A percentile compares a stretch with the other conserved stretches of the same genome.
phyloP scores from a whole-genome alignment of 192 early-diverging fungal species.

The Umbelopsis isabellina region DNA sequence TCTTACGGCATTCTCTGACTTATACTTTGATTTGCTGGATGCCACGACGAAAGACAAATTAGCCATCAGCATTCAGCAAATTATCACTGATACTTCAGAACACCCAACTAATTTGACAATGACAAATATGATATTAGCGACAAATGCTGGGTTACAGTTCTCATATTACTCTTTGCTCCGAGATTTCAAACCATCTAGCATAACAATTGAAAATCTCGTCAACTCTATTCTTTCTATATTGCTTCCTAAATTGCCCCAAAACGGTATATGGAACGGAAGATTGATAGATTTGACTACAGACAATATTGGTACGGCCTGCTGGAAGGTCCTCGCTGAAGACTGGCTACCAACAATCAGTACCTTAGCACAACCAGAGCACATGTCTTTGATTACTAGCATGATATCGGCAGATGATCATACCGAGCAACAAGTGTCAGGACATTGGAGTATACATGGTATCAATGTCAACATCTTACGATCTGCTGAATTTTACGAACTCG shows the following conservation, averaged over 20 bases:
- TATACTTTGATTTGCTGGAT: conserved; percentile 23
- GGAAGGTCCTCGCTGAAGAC: conserved; percentile 55
- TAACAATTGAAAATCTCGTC: background rate
- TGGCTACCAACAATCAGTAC: conserved; percentile 53
- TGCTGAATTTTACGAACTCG: conserved; percentile 51
- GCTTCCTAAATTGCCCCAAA: background rate
- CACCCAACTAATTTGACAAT: background rate
- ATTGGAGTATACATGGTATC: conserved; percentile 33
- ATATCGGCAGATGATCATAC: conserved; percentile 27
- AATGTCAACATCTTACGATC: conserved; percentile 46
- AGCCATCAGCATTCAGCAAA: background rate
- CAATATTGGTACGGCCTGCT: conserved; percentile 35
- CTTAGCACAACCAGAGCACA: conserved; percentile 30
- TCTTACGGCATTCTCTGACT: conserved; percentile 30
- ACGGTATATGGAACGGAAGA: background rate
- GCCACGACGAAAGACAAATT: background rate
- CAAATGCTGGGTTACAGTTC: background rate
- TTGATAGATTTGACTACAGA: background rate
- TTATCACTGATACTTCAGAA: background rate
- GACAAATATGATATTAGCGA: background rate
- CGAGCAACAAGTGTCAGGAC: background rate
- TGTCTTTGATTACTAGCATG: conserved; percentile 30
- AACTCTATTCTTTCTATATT: background rate
- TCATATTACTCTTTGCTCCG: background rate
- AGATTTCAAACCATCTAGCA: background rate